phyloP scores from a whole-genome alignment of 192 early-diverging fungal genomes.

The Rhizophagus prolifer region DNA sequence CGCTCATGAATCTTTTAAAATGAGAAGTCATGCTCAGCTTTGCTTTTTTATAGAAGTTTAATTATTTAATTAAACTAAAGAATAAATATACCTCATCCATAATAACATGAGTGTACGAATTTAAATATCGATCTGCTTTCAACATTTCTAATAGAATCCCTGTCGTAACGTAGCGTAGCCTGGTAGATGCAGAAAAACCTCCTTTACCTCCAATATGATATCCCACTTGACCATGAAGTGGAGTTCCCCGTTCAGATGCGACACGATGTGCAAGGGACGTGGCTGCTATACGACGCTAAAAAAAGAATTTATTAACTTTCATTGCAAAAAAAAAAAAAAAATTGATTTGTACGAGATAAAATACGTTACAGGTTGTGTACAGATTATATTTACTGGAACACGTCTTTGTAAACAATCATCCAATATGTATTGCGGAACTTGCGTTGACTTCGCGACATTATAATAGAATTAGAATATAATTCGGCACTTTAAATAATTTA shows the following conservation, averaged over 20 bases:
- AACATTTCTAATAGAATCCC: constrained; percentile 36
- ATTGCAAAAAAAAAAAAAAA: background rate
- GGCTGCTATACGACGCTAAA: constrained; percentile 34
- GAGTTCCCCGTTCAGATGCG: constrained; percentile 19
- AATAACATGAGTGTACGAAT: constrained; percentile 30
- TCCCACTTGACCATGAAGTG: constrained; percentile 29
- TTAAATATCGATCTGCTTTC: constrained; percentile 31
- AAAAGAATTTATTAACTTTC: background rate
- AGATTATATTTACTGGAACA: constrained; percentile 32
- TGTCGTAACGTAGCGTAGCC: constrained; percentile 33
- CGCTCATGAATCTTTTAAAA: constrained; percentile 33
- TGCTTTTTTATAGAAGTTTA: background rate
- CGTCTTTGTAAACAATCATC: constrained; percentile 27
- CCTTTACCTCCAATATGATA: constrained; percentile 35
- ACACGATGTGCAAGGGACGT: constrained; percentile 37
- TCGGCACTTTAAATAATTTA: background rate
- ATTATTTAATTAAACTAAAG: background rate
- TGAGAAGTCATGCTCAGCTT: background rate
- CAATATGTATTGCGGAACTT: constrained; percentile 36
- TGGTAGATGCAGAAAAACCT: constrained; percentile 20
- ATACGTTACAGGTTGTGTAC: constrained; percentile 34
- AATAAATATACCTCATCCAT: constrained; percentile 34
- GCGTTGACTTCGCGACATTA: constrained; percentile 23
- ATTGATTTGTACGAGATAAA: background rate
- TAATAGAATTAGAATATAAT: background rate